Evolutionary conservation across 495 filamentous ascomycete genomes (phyloP).

Genomic region (Tirmania nivea): DNA sequence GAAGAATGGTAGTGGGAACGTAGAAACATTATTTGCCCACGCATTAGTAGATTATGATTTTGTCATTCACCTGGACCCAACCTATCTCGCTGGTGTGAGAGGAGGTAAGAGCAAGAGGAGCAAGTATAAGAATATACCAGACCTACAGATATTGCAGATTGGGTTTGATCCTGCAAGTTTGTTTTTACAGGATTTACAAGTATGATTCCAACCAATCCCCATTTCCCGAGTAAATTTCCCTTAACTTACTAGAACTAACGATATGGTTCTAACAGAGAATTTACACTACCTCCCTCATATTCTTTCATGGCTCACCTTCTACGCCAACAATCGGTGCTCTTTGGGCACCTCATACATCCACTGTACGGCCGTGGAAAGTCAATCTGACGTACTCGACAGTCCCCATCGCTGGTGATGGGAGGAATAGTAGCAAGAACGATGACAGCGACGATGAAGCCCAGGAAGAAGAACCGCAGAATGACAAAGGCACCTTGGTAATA

Average conservation of each 20-base stretch:
- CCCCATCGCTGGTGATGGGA: not conserved
- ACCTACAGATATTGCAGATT: conserved; percentile 9
- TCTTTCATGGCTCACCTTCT: conserved; percentile 34
- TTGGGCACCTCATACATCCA: conserved; percentile 36
- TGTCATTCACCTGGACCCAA: conserved; percentile 44
- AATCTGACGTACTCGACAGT: conserved; percentile 15
- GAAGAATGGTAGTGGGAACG: conserved; percentile 32
- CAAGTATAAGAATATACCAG: conserved; percentile 57
- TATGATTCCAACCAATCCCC: no score
- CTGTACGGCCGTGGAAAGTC: conserved; percentile 21
- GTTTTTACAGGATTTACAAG: no score
- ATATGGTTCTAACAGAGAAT: no score
- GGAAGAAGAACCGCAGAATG: conserved; percentile 2
- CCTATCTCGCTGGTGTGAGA: conserved; percentile 17
- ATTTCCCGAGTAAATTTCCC: no score
- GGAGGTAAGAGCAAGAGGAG: conserved; percentile 13
- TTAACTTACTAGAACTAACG: no score
- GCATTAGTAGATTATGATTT: conserved; percentile 64
- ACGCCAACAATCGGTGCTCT: conserved; percentile 36
- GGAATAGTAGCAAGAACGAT: not conserved
- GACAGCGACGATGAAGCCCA: not conserved
- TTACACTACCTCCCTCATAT: conserved; percentile 23
- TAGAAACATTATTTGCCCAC: conserved; percentile 42
- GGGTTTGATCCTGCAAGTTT: conserved; percentile 3
- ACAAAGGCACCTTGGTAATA: conserved; percentile 22